A percentile compares a stretch with the other conserved stretches of the same genome.
Evolutionary conservation across 2,329 filamentous ascomycete species (phyloP).

Genomic region (Chrysoporthe cubensis): DNA sequence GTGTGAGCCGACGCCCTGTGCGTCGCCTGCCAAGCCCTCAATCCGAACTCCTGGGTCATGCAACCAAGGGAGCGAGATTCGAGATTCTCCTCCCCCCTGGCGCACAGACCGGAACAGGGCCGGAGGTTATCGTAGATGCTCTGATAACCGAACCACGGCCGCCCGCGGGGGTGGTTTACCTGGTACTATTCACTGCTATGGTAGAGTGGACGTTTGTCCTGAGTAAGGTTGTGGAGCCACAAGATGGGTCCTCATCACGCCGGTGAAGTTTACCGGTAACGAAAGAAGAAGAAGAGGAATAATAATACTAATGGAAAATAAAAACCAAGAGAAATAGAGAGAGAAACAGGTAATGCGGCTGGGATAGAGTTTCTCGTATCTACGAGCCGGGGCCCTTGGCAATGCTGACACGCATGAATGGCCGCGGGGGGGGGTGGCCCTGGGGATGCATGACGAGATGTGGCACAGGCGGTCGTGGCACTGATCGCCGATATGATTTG

Average conservation of each 20-base stretch:
- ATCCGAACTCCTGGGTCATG: conserved; percentile 11
- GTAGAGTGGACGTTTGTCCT: too few relatives aligned
- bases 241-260: too few relatives aligned
- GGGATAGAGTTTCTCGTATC: conserved; percentile 2
- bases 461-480: too few relatives aligned
- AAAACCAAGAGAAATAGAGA: background rate
- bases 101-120: background rate
- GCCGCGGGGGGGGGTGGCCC: background rate
- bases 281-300: too few relatives aligned
- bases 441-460: too few relatives aligned
- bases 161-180: background rate
- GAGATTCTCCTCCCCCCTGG: background rate
- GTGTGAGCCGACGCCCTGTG: background rate
- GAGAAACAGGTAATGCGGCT: background rate
- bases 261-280: too few relatives aligned
- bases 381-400: background rate
- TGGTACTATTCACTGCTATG: too few relatives aligned
- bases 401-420: background rate
- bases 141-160: background rate
- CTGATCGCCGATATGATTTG: too few relatives aligned
- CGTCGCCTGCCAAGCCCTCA: background rate
- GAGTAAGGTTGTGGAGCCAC: too few relatives aligned
- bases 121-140: background rate
- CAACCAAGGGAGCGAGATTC: background rate
- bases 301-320: too few relatives aligned